A percentile compares a stretch with the other conserved stretches of the same genome.
These are phyloP conservation scores for Patellaria atrata DNA, from an alignment of 495 filamentous ascomycete genomes.

Conservation along the genomic window DNA sequence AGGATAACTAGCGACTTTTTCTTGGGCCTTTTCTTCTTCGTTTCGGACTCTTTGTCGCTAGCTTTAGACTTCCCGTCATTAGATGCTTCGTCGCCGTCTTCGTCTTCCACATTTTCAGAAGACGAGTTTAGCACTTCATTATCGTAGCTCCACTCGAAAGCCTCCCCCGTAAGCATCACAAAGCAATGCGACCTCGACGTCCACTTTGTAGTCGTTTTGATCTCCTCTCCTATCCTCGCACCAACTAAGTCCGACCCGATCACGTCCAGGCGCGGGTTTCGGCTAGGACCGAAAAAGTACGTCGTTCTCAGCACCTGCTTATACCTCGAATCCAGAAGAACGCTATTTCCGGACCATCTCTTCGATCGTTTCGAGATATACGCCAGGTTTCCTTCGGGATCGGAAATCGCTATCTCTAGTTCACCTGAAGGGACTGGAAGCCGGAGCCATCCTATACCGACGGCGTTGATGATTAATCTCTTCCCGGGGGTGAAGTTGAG, in stretches of 20 bases:
- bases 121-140: too few relatives aligned
- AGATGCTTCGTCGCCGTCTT: too few relatives aligned
- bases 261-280: constrained; percentile 22
- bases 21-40: constrained; percentile 18
- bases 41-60: constrained; percentile 23
- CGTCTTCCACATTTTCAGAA: too few relatives aligned
- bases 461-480: constrained; percentile 32
- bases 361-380: constrained; percentile 33
- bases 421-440: constrained; percentile 31
- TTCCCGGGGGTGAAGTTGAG: constrained; percentile 25
- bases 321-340: constrained; percentile 18
- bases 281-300: constrained; percentile 37
- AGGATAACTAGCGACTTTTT: constrained; percentile 13
- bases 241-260: constrained; percentile 13
- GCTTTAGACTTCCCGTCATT: too few relatives aligned
- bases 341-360: constrained; percentile 31
- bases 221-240: constrained; percentile 16
- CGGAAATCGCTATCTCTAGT: constrained; percentile 33
- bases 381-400: constrained; percentile 22
- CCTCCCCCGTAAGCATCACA: constrained; percentile 23
- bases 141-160: constrained; percentile 39
- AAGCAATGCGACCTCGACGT: constrained; percentile 30
- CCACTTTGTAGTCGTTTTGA: constrained; percentile 24
- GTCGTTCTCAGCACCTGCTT: constrained; percentile 29
- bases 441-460: constrained; percentile 31